These are phyloP conservation scores for Stachybotrys elegans DNA, from an alignment of 2,329 filamentous ascomycete species.

Conservation along the genomic window DNA sequence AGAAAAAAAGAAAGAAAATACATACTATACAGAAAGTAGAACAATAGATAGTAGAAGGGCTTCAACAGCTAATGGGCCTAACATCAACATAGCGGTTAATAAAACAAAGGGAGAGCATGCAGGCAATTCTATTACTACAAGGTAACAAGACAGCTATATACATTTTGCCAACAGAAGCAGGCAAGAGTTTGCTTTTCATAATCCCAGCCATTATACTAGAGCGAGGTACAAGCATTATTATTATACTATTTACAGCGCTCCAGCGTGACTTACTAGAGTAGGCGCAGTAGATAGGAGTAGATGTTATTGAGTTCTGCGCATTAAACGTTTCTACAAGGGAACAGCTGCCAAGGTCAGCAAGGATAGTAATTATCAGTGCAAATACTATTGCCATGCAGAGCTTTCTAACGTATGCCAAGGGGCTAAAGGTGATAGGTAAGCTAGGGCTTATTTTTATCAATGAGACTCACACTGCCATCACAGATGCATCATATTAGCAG, in stretches of 20 bases:
- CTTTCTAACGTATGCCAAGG: conserved; percentile 1
- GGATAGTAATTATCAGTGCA: background rate
- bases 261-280: background rate
- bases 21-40: background rate
- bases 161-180: background rate
- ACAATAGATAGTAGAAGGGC: background rate
- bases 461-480: conserved; percentile 2
- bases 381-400: too few species aligned
- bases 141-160: background rate
- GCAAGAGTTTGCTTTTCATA: conserved; percentile 1
- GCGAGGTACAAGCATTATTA: background rate
- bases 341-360: background rate
- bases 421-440: too few species aligned
- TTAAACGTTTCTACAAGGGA: background rate
- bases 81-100: background rate
- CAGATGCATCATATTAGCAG: background rate
- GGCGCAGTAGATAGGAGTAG: background rate
- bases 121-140: background rate
- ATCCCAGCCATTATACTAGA: background rate
- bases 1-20: too few species aligned
- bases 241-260: conserved; percentile 1
- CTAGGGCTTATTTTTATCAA: background rate
- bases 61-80: background rate
- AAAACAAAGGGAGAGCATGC: background rate
- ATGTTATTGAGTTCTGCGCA: background rate